These are phyloP conservation scores for Alternaria tenuissima DNA, from an alignment of 2,329 filamentous ascomycete species.

Conservation along the genomic window DNA sequence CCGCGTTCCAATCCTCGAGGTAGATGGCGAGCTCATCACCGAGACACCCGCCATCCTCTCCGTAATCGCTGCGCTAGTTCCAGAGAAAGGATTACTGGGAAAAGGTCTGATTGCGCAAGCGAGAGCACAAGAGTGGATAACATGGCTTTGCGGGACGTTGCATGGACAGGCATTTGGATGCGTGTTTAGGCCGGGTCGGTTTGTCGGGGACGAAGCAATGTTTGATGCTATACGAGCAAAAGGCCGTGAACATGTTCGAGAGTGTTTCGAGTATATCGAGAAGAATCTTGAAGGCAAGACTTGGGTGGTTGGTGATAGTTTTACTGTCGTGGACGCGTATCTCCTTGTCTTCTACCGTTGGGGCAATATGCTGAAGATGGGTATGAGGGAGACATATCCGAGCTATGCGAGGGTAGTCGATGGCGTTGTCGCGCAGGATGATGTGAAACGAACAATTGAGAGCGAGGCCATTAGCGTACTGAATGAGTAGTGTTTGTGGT, in stretches of 20 bases:
- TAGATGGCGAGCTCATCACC: conserved; percentile 32
- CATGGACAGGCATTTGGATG: conserved; percentile 28
- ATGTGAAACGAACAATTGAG: conserved; percentile 1
- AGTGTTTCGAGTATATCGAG: not conserved
- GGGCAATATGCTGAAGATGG: conserved; percentile 20
- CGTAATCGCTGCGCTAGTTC: conserved; percentile 4
- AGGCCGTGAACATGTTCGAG: not conserved
- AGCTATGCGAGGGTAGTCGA: conserved; percentile 22
- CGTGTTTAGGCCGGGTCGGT: conserved; percentile 26
- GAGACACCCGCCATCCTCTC: conserved; percentile 7
- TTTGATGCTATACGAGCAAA: conserved; percentile 16
- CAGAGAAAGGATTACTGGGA: conserved; percentile 27
- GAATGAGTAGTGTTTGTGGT: not conserved
- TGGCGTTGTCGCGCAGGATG: conserved; percentile 18
- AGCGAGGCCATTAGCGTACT: not conserved
- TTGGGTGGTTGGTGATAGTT: not conserved
- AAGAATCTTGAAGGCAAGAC: not conserved
- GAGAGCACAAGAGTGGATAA: conserved; percentile 31
- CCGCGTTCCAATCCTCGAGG: conserved; percentile 28
- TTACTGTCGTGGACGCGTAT: conserved; percentile 17
- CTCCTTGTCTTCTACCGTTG: conserved; percentile 33
- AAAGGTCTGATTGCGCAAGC: conserved; percentile 23
- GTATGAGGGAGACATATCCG: conserved; percentile 26
- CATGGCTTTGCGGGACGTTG: conserved; percentile 27
- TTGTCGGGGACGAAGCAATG: conserved; percentile 17